Evolutionary conservation across 495 filamentous ascomycete species (phyloP).

Genomic region (Bacidia rubella): DNA sequence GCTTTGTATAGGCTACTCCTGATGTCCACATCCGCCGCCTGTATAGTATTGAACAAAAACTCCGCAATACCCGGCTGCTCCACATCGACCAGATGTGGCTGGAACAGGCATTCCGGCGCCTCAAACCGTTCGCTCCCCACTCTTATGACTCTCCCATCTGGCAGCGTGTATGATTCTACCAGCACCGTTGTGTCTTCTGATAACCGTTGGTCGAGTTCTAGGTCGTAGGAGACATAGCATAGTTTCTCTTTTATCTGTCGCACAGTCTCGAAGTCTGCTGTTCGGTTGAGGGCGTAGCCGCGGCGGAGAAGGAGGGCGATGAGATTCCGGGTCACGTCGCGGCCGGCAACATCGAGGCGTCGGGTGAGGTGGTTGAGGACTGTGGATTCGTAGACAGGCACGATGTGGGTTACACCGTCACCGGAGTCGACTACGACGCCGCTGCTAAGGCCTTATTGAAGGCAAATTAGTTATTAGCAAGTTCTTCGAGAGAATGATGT

Average conservation of each 20-base stretch:
- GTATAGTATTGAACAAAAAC: slow-evolving; percentile 96
- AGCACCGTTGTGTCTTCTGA: slow-evolving; percentile 96
- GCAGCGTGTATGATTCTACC: slow-evolving; percentile 93
- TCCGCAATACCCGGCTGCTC: slow-evolving; percentile 96
- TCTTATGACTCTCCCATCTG: slow-evolving; percentile 88
- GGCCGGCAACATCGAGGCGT: slow-evolving; percentile 86
- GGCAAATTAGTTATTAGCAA: background rate
- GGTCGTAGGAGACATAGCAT: slow-evolving; percentile 97
- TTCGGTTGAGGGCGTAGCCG: slow-evolving; percentile 94
- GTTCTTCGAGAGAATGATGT: too few relatives aligned
- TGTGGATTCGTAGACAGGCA: slow-evolving; percentile 93
- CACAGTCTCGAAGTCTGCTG: slow-evolving; percentile 97
- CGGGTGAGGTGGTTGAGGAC: slow-evolving; percentile 94
- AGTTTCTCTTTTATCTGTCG: slow-evolving; percentile 99
- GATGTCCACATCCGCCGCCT: slow-evolving; percentile 88
- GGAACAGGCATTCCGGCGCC: slow-evolving; percentile 96
- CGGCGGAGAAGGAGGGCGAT: slow-evolving; percentile 89
- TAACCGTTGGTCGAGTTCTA: slow-evolving; percentile 88
- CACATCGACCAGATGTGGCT: slow-evolving; percentile 94
- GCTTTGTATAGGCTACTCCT: slow-evolving; percentile 89
- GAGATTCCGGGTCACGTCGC: slow-evolving; percentile 93
- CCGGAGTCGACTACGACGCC: slow-evolving; percentile 97
- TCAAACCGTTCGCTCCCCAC: slow-evolving; percentile 96
- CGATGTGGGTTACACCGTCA: slow-evolving; percentile 96
- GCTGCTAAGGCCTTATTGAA: slow-evolving; percentile 72